Evolutionary conservation across 179 eudicot genomes (phyloP).

Genomic region (Carnegiea gigantea): DNA sequence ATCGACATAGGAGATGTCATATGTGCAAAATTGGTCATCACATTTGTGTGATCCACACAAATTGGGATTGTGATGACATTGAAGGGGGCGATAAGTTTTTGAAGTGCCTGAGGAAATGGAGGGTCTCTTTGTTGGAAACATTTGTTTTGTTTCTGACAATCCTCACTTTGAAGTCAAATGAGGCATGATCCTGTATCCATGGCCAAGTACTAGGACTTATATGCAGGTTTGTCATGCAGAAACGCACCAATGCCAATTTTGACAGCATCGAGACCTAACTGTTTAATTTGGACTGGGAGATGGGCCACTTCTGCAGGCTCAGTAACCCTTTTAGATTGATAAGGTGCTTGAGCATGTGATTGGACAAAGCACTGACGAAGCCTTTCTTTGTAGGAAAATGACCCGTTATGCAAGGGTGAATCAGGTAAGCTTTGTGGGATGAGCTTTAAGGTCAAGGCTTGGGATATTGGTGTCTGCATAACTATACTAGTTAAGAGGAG

Average conservation of each 20-base stretch:
- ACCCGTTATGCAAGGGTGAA: constrained; percentile 2
- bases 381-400: neutral
- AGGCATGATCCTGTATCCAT: neutral
- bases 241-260: neutral
- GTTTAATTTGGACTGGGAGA: neutral
- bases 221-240: neutral
- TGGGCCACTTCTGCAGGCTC: neutral
- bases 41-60: neutral
- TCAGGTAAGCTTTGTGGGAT: neutral
- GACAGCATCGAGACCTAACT: neutral
- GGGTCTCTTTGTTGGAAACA: neutral
- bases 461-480: neutral
- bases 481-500: neutral
- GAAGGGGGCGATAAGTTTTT: too few relatives aligned
- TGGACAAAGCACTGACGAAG: too few relatives aligned
- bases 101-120: neutral
- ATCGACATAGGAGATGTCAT: neutral
- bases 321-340: neutral
- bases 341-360: too few relatives aligned
- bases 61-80: too few relatives aligned
- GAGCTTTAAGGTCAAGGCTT: neutral
- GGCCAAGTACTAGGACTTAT: neutral
- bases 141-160: neutral
- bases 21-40: neutral
- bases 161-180: constrained; percentile 3